These are phyloP conservation scores for Flaveria trinervia DNA, from an alignment of 129 eudicot species.

Conservation along the genomic window DNA sequence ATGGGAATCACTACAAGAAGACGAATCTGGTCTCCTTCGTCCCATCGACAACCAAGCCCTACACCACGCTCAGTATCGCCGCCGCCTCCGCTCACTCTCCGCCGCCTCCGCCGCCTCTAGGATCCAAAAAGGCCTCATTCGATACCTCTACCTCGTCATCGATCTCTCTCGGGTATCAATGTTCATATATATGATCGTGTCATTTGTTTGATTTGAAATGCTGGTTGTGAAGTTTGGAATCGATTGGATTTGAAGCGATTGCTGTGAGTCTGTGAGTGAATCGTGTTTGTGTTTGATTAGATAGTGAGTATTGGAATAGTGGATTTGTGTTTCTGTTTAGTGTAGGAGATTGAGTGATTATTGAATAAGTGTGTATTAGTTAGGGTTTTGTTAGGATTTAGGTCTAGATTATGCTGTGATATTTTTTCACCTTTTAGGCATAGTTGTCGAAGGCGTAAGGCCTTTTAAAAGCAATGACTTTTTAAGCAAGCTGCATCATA, in stretches of 20 bases:
- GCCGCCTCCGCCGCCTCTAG: constrained; percentile 56
- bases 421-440: background rate
- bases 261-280: too few species aligned
- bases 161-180: constrained; percentile 81
- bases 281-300: background rate
- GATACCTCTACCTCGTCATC: constrained; percentile 71
- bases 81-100: constrained; percentile 72
- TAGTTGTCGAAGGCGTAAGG: background rate
- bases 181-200: too few species aligned
- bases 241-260: too few species aligned
- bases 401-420: background rate
- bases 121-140: constrained; percentile 91
- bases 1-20: constrained; percentile 98
- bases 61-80: constrained; percentile 86
- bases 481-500: too few species aligned
- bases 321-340: background rate
- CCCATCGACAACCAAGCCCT: constrained; percentile 82
- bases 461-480: too few species aligned
- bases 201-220: too few species aligned
- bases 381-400: constrained; percentile 26
- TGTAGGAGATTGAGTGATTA: background rate
- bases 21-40: constrained; percentile 88
- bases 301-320: background rate
- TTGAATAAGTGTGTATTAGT: background rate
- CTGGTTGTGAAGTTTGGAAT: too few species aligned